Base-by-base conservation (phyloP, 352 stramenopile species). In the Phytophthora pini region DNA sequence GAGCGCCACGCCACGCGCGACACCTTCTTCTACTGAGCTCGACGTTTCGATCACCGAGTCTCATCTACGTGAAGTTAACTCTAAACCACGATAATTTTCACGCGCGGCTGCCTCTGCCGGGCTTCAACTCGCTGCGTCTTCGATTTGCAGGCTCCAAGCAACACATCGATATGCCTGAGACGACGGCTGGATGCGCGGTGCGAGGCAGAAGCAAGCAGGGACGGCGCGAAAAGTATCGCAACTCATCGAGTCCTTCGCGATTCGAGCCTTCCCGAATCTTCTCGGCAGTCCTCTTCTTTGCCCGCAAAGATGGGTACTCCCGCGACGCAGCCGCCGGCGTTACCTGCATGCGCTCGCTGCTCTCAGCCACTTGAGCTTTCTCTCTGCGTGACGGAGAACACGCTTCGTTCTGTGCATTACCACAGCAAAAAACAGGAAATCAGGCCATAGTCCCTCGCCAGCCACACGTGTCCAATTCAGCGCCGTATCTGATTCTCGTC, bases 1-100 rank as follows among this genome's bases (percentile, higher is more conserved):
- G 77, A 92, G 55, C 82, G 87, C 41, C 87, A 94, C 52, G 74
- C 82, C 17, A 93, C 87, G 12, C 80, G 82, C 49, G 65, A 87
- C 46, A 92, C 83, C 10, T 86, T 88, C 47, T 92, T 82, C 59
- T 92, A 92, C 65, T 92, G 72, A 69, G 9, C 5, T 29, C 13
- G 24, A 26, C 10, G 20, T 17, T 52, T 56, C 38, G 45, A 61
- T 41, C 44, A 61, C 32, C 51, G 20, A 39, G 15, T 13, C 27
- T 47, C 43, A 36, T 36, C 31, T 36, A 36, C 31, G 31, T 36
- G 8, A 36, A 36, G 31, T 11, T 68, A 36, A 41, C 51, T 48
- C 32, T 38, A 53, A 44, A 39, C 39, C 31, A 60, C 41, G 24
- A 70, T 51, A 65, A 61, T 66, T 70, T 67, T 70, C 41, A 56